A percentile compares a stretch with the other conserved stretches of the same genome.
Conservation (phyloP, 768 basidiomycete species). For the Lactifluus echinatus region DNA sequence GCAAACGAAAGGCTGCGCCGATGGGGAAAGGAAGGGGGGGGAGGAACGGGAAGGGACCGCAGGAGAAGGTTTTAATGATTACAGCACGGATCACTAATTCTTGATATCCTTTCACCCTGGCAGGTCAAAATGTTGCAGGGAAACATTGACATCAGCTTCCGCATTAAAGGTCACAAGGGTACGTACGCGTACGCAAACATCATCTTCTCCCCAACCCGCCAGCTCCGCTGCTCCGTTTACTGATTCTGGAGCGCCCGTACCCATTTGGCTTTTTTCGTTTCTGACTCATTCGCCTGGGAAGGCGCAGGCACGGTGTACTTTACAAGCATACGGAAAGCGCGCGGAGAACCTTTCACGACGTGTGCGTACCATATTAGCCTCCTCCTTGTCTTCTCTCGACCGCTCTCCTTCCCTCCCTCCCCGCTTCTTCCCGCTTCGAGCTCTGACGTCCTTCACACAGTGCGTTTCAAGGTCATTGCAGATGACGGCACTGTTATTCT, state of each 20-base stretch:
- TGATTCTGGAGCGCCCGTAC: not conserved
- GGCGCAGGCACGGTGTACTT: slow-evolving; percentile 75
- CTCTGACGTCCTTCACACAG: not conserved
- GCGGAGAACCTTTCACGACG: slow-evolving; percentile 11
- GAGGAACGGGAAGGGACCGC: not conserved
- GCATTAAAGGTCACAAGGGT: slow-evolving; percentile 67
- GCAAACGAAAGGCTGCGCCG: not conserved
- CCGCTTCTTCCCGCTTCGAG: not conserved
- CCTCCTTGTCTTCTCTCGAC: not conserved
- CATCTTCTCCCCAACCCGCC: too few relatives aligned
- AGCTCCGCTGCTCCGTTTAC: not conserved
- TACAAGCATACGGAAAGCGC: slow-evolving; percentile 53
- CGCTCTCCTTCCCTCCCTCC: not conserved
- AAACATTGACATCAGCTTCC: slow-evolving; percentile 69
- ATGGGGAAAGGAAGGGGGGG: not conserved
- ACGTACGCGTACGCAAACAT: slow-evolving; percentile 7
- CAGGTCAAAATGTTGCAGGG: slow-evolving; percentile 70
- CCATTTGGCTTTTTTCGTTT: not conserved
- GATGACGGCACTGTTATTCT: slow-evolving; percentile 9
- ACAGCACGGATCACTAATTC: not conserved
- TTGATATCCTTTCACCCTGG: not conserved
- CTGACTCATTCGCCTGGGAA: slow-evolving; percentile 23
- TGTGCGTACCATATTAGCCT: slow-evolving; percentile 32
- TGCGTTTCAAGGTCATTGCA: slow-evolving; percentile 14
- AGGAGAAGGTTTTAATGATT: not conserved